Base-by-base conservation (phyloP, 345 rosid genomes). In the Arabis alpina region DNA sequence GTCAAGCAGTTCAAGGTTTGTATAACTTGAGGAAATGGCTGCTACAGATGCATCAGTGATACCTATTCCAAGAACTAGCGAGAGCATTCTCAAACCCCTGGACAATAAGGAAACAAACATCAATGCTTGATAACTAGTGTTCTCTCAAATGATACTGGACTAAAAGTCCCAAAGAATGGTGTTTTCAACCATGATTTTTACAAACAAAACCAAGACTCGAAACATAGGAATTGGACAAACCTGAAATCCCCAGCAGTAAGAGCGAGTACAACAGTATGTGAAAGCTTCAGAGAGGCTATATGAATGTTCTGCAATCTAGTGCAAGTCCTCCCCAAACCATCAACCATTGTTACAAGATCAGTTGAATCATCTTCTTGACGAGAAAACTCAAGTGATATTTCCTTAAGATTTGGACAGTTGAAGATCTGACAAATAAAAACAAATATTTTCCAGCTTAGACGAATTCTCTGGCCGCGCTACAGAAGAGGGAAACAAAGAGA, bases 31-130 rank as follows among this genome's bases (percentile, higher is more conserved):
- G 43, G 93, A 82, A 76, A 95, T 90, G 59, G 97, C 94, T 76
- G 93, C 93, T 64, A 92, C 96, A 54, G 99, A 92, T 55, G 89
- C 98, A 82, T 95, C 99, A 0, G 86, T 88, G 72, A 95, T 92
- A 48, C 82, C 92, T 42, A 89, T 67, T 81, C 97, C 99, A 80
- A 95, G 91, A 58, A 95, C 92, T 40, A 95, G 88, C 5, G 99
- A 95, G 42, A 95, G 92, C 99, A 92, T 92, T 49, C 87, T 84
- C 82, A 95, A 75, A 10, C 81, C 77, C 92, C 99, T 95, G 79
- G 44, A 74, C 4, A 19, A 75, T 11, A 34, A 51, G 34, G 23
- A 51, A 74, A 49, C 10, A 12, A 41, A 19, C 23, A 79, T 63
- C 27, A 25, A 70, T 54, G 47, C 45, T 58, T 65, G 16, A 12